Percentiles rank a stretch among this genome's conserved stretches.
phyloP scores from a whole-genome alignment of 1,139 yeast species.

The Blastobotrys persicus region DNA sequence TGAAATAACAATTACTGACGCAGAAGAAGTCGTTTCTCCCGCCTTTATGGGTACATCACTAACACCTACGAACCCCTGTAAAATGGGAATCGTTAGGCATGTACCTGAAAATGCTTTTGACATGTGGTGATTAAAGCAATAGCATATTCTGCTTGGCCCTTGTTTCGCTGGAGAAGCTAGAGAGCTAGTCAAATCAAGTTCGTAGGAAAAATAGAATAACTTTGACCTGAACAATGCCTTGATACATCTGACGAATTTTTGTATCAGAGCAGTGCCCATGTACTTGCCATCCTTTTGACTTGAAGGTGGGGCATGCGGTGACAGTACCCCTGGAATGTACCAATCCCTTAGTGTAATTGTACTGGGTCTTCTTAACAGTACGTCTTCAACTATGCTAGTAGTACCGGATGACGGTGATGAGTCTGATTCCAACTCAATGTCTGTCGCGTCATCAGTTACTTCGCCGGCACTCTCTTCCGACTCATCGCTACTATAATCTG shows the following conservation, averaged over 20 bases:
- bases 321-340: slow-evolving; percentile 8
- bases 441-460: slow-evolving; percentile 5
- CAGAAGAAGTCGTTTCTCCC: background rate
- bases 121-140: slow-evolving; percentile 37
- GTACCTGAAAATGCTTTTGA: slow-evolving; percentile 27
- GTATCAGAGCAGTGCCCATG: slow-evolving; percentile 13
- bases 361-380: slow-evolving; percentile 14
- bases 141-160: slow-evolving; percentile 23
- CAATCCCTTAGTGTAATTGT: slow-evolving; percentile 11
- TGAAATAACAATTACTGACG: slow-evolving; percentile 34
- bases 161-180: slow-evolving; percentile 7
- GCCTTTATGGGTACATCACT: slow-evolving; percentile 19
- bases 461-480: slow-evolving; percentile 5
- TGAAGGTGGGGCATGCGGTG: background rate
- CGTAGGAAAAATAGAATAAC: slow-evolving; percentile 27
- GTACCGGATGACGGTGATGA: background rate
- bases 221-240: slow-evolving; percentile 15
- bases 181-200: slow-evolving; percentile 25
- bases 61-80: slow-evolving; percentile 41
- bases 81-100: slow-evolving; percentile 31
- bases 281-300: slow-evolving; percentile 3
- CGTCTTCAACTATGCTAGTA: slow-evolving; percentile 18
- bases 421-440: background rate
- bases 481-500: background rate
- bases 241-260: slow-evolving; percentile 22